phyloP scores from a whole-genome alignment of 1,284 basidiomycete species.

The Lentinula novae-zelandiae region DNA sequence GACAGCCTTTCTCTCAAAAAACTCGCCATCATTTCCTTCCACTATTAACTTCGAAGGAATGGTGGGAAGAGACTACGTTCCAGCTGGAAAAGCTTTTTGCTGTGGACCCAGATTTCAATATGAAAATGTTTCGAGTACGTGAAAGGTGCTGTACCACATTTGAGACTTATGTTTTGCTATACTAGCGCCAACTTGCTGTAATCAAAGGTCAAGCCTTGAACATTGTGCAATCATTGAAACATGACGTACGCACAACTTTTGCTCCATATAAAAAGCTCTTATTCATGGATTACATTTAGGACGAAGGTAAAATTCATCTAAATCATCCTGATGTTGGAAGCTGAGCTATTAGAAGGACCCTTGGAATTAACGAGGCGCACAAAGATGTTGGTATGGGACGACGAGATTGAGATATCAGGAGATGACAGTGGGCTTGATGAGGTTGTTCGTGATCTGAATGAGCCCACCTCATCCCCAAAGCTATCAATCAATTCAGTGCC shows the following conservation, averaged over 20 bases:
- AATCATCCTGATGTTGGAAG: conserved; percentile 1
- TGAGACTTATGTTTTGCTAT: conserved; percentile 3
- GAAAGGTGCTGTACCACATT: background rate
- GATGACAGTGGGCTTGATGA: conserved; percentile 40
- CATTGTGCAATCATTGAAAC: conserved; percentile 78
- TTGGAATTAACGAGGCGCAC: conserved; percentile 78
- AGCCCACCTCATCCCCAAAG: conserved; percentile 42
- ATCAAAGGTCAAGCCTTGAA: conserved; percentile 94
- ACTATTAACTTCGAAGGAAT: conserved; percentile 74
- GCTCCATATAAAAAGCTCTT: conserved; percentile 6
- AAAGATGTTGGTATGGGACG: conserved; percentile 80
- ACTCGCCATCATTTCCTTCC: conserved; percentile 83
- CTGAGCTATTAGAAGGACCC: conserved; percentile 44
- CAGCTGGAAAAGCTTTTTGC: conserved; percentile 76
- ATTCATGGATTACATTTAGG: conserved; percentile 31
- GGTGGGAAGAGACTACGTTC: conserved; percentile 88
- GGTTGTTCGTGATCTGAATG: conserved; percentile 27
- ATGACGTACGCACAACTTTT: conserved; percentile 46
- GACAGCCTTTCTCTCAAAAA: conserved; percentile 77
- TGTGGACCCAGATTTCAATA: conserved; percentile 81
- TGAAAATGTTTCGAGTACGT: conserved; percentile 77
- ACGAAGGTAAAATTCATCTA: conserved; percentile 45
- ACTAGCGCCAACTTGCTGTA: conserved; percentile 79
- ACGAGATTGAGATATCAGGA: conserved; percentile 74
- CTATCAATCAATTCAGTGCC: conserved; percentile 63